phyloP scores from a whole-genome alignment of 768 basidiomycete species.

The Infundibulicybe gibba region DNA sequence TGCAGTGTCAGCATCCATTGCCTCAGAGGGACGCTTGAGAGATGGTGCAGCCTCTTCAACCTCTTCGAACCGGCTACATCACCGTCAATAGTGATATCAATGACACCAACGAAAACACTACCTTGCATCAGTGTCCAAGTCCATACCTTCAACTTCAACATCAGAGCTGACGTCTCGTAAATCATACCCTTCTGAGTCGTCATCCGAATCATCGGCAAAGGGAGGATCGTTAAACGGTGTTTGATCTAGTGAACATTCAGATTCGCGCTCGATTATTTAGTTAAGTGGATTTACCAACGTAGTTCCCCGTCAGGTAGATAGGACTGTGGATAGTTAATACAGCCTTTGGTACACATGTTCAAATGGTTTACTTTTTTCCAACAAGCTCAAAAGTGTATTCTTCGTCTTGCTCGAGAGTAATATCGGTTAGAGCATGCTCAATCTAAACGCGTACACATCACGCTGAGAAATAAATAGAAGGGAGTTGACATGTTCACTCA shows the following conservation, averaged over 20 bases:
- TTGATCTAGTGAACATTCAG: constrained; percentile 43
- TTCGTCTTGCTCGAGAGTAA: constrained; percentile 65
- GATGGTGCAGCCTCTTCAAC: constrained; percentile 45
- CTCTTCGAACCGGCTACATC: constrained; percentile 71
- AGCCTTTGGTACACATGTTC: constrained; percentile 1
- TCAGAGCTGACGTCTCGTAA: constrained; percentile 81
- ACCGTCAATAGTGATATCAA: not conserved
- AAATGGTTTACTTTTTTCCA: constrained; percentile 71
- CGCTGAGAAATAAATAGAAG: constrained; percentile 1
- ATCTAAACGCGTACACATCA: too few species aligned
- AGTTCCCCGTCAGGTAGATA: constrained; percentile 81
- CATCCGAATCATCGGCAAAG: constrained; percentile 37
- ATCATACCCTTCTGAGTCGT: constrained; percentile 61
- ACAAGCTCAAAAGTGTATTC: constrained; percentile 66
- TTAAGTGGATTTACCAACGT: constrained; percentile 53
- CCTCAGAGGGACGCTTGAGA: constrained; percentile 71
- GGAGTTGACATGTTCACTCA: constrained; percentile 23
- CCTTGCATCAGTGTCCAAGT: constrained; percentile 56
- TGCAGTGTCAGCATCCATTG: constrained; percentile 37
- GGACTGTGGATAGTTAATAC: constrained; percentile 36
- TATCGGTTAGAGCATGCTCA: constrained; percentile 70
- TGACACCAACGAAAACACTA: constrained; percentile 19
- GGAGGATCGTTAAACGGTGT: constrained; percentile 43
- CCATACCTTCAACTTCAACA: constrained; percentile 69
- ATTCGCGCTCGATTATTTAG: not conserved